Evolutionary conservation across 1,284 basidiomycete genomes (phyloP).

Genomic region (Bjerkandera adusta): DNA sequence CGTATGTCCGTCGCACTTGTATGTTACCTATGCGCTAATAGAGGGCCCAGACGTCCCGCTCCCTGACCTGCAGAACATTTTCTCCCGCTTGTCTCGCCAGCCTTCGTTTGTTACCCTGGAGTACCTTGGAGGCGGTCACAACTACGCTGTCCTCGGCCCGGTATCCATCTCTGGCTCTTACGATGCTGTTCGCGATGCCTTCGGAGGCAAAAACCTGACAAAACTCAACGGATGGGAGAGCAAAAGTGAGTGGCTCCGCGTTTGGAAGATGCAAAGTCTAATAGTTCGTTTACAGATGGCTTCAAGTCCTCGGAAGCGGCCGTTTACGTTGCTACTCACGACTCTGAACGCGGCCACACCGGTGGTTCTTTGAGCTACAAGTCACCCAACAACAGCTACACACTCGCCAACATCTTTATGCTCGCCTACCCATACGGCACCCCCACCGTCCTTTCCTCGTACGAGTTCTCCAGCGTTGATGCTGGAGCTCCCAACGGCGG

Average conservation of each 20-base stretch:
- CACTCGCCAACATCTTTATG: conserved; percentile 34
- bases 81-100: conserved; percentile 2
- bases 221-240: not conserved
- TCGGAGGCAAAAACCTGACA: not conserved
- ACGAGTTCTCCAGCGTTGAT: conserved; percentile 28
- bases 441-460: conserved; percentile 39
- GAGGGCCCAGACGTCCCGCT: conserved; percentile 19
- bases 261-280: not conserved
- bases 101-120: conserved; percentile 24
- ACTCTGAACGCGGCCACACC: conserved; percentile 32
- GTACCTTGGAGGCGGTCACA: conserved; percentile 10
- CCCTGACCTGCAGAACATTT: conserved; percentile 21
- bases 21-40: conserved; percentile 16
- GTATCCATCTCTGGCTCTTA: not conserved
- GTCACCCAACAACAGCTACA: conserved; percentile 35
- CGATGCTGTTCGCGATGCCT: not conserved
- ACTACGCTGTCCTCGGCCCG: not conserved
- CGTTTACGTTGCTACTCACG: conserved; percentile 39
- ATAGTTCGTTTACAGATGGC: conserved; percentile 22
- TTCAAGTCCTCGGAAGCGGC: conserved; percentile 30
- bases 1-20: too few relatives aligned
- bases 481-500: conserved; percentile 47
- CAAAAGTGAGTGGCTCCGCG: not conserved
- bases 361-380: conserved; percentile 31
- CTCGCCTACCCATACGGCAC: conserved; percentile 40